Conservation (phyloP, 1,284 basidiomycete genomes). For the Fomitopsis schrenkii region DNA sequence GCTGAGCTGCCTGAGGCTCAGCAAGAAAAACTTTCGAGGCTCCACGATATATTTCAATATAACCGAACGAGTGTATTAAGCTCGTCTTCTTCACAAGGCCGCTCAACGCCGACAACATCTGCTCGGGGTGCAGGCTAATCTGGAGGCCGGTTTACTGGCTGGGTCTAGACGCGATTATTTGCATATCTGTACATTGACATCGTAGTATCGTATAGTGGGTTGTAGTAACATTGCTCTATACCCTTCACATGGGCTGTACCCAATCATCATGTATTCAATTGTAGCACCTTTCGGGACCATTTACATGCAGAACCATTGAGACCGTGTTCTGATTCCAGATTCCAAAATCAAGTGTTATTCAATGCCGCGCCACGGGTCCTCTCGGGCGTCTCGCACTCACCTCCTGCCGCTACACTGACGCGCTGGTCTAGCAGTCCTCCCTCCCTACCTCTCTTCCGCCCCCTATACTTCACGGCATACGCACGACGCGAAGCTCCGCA, state of each 20-base stretch:
- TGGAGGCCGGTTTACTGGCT: conserved; percentile 1
- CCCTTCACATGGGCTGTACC: neutral
- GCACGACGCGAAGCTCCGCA: neutral
- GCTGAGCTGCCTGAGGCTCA: conserved; percentile 31
- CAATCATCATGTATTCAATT: neutral
- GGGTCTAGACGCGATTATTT: conserved; percentile 8
- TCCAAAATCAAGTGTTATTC: neutral
- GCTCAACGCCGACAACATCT: conserved; percentile 21
- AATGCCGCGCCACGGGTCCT: neutral
- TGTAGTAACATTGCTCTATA: conserved; percentile 15
- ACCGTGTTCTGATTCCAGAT: neutral
- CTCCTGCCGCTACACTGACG: neutral
- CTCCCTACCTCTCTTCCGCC: conserved; percentile 7
- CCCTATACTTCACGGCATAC: conserved; percentile 6
- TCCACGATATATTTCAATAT: conserved; percentile 81
- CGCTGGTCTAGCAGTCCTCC: neutral
- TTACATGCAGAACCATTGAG: neutral
- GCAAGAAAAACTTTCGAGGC: conserved; percentile 60
- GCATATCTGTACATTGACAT: conserved; percentile 24
- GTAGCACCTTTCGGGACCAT: neutral
- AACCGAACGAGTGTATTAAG: conserved; percentile 61
- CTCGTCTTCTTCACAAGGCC: conserved; percentile 53
- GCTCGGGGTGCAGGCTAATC: conserved; percentile 17
- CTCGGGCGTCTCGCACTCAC: neutral
- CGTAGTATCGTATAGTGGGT: conserved; percentile 15